phyloP scores from a whole-genome alignment of 2,329 filamentous ascomycete species.

The Aureobasidium sp. region DNA sequence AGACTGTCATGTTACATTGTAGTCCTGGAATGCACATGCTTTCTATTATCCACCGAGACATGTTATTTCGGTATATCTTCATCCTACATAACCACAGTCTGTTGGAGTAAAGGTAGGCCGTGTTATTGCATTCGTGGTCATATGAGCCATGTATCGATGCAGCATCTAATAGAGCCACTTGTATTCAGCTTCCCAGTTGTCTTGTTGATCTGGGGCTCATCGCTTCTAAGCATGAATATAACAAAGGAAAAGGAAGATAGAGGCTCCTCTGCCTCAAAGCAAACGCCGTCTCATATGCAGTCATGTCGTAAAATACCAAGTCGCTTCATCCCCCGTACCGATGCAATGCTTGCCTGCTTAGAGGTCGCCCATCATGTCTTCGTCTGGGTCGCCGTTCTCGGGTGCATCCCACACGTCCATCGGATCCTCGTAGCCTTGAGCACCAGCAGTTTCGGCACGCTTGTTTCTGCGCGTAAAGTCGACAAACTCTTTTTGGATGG shows the following conservation, averaged over 20 bases:
- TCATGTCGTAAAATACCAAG: not conserved
- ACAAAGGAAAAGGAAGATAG: not conserved
- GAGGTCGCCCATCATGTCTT: slow-evolving; percentile 25
- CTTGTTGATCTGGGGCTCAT: not conserved
- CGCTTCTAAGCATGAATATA: not conserved
- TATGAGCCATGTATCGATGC: not conserved
- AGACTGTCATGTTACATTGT: too few species aligned
- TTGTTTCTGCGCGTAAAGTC: slow-evolving; percentile 42
- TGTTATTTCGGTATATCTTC: too few species aligned
- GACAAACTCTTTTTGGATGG: slow-evolving; percentile 50
- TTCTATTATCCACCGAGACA: too few species aligned
- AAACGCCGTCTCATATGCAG: slow-evolving; percentile 7
- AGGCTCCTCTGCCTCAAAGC: not conserved
- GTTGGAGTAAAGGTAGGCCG: too few species aligned
- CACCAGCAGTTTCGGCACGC: slow-evolving; percentile 22
- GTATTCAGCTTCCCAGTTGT: not conserved
- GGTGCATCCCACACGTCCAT: slow-evolving; percentile 27
- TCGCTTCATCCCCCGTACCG: not conserved
- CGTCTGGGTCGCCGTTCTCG: slow-evolving; percentile 14
- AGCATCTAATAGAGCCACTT: not conserved
- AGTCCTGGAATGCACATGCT: too few species aligned
- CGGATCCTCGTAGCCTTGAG: slow-evolving; percentile 26
- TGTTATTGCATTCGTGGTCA: not conserved
- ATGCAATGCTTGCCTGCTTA: not conserved
- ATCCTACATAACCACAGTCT: too few species aligned